phyloP scores from a whole-genome alignment of 306 rosid species.

The Inga laurina region DNA sequence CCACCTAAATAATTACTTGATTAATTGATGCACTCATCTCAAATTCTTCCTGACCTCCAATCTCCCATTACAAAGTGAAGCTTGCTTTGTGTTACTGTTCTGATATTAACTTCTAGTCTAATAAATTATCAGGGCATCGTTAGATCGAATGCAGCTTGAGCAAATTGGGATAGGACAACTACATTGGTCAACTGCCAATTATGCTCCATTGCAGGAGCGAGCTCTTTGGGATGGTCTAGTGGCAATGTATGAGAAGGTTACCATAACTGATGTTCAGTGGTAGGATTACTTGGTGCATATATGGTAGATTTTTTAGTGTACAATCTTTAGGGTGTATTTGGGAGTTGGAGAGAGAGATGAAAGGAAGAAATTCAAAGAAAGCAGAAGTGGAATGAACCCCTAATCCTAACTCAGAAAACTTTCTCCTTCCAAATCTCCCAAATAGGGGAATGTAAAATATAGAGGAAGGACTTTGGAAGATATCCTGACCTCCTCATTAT shows the following conservation, averaged over 20 bases:
- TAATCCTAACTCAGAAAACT: background rate
- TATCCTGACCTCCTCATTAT: background rate
- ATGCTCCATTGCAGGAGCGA: conserved; percentile 85
- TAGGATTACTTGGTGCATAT: conserved; percentile 19
- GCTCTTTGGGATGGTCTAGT: conserved; percentile 97
- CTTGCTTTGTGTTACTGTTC: conserved; percentile 3
- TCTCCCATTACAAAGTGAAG: background rate
- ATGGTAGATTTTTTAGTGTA: background rate
- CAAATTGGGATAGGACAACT: conserved; percentile 92
- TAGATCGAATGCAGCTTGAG: conserved; percentile 81
- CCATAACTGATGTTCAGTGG: conserved; percentile 34
- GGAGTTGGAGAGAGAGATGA: background rate
- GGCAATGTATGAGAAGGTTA: conserved; percentile 96
- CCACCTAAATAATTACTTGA: background rate
- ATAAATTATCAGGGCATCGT: conserved; percentile 68
- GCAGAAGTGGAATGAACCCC: background rate
- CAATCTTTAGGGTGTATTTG: background rate
- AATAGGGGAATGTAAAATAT: background rate
- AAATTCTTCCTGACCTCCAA: conserved; percentile 1
- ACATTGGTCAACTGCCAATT: conserved; percentile 96
- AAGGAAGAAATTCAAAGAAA: background rate
- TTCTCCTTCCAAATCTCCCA: background rate
- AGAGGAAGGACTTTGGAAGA: background rate
- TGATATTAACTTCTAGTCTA: conserved; percentile 24
- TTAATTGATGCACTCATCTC: background rate